Conservation (phyloP, 768 basidiomycete genomes). For the Omphalotus guepiniiformis region DNA sequence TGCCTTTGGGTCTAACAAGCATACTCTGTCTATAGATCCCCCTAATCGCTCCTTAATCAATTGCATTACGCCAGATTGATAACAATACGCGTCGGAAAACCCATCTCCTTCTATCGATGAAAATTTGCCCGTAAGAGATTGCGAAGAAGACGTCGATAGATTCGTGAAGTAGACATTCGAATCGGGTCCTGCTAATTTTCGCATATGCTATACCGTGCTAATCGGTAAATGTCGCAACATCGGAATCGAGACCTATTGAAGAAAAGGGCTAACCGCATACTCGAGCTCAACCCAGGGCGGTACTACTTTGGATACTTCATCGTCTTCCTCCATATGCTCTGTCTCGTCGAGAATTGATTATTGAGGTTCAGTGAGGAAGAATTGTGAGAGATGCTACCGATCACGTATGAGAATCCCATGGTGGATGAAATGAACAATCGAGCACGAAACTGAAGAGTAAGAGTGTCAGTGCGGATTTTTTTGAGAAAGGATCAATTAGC, state of each 20-base stretch:
- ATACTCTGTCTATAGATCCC: constrained; percentile 57
- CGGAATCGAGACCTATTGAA: constrained; percentile 1
- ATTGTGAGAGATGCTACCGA: background rate
- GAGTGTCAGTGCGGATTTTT: too few species aligned
- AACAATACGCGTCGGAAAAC: constrained; percentile 39
- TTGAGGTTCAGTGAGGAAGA: background rate
- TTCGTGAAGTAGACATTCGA: constrained; percentile 80
- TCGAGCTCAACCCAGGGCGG: constrained; percentile 93
- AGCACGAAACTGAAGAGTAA: too few species aligned
- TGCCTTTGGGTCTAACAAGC: constrained; percentile 93
- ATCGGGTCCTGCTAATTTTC: constrained; percentile 60
- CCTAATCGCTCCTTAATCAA: constrained; percentile 41
- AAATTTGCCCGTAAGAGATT: constrained; percentile 42
- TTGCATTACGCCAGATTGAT: constrained; percentile 50
- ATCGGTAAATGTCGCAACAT: constrained; percentile 4
- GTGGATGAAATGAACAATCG: too few species aligned
- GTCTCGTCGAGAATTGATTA: background rate
- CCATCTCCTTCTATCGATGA: constrained; percentile 12
- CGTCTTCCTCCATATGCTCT: constrained; percentile 98
- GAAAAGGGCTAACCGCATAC: constrained; percentile 63
- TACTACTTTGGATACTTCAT: constrained; percentile 61
- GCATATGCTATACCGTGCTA: constrained; percentile 85
- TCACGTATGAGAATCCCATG: constrained; percentile 5
- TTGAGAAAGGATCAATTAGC: too few species aligned
- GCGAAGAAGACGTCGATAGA: constrained; percentile 68